Evolutionary conservation across 2,329 filamentous ascomycete genomes (phyloP).

Genomic region (Apiospora hydei): DNA sequence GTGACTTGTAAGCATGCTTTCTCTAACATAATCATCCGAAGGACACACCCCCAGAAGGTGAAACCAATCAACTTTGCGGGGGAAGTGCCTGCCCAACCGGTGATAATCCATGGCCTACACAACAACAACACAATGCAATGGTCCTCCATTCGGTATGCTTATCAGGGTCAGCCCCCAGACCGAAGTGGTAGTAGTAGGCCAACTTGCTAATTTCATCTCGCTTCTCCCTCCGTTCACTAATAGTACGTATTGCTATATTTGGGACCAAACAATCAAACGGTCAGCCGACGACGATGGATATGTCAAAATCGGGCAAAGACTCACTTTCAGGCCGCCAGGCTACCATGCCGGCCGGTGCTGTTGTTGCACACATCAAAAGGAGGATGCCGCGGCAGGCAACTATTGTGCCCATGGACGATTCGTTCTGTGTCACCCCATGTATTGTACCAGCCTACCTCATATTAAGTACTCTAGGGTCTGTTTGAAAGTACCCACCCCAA

Average conservation of each 20-base stretch:
- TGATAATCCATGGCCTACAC: background rate
- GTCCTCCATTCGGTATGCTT: background rate
- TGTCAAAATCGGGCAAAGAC: background rate
- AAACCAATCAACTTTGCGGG: background rate
- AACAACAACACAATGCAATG: background rate
- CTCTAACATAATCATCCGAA: background rate
- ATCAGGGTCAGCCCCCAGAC: background rate
- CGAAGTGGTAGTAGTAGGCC: background rate
- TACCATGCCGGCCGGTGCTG: background rate
- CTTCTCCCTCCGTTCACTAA: background rate
- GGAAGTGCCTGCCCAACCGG: background rate
- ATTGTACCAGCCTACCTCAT: background rate
- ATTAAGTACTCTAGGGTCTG: background rate
- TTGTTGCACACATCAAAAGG: background rate
- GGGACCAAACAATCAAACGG: background rate
- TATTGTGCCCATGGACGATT: background rate
- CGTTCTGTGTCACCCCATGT: background rate
- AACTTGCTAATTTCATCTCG: background rate
- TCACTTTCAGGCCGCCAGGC: background rate
- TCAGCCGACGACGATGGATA: background rate
- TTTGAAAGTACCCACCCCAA: background rate
- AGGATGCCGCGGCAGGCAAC: background rate
- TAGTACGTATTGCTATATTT: background rate
- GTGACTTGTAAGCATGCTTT: background rate
- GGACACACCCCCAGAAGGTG: background rate